Percentiles rank a stretch among this genome's conserved stretches.
Evolutionary conservation across 768 basidiomycete genomes (phyloP).

Genomic region (Lactarius hengduanensis): DNA sequence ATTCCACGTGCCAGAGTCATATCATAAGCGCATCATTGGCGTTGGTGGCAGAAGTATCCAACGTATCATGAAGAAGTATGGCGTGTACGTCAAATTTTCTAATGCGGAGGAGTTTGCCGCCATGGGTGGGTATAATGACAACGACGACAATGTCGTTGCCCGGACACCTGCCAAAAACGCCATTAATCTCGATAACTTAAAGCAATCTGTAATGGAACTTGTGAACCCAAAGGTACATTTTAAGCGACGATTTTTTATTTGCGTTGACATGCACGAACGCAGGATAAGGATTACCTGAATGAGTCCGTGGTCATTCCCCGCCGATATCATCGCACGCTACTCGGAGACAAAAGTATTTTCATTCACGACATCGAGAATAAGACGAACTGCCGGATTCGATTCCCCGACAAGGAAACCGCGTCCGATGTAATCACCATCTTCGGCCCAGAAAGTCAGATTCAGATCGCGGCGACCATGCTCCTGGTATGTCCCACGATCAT

Average conservation of each 20-base stretch:
- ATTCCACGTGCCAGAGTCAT: constrained; percentile 97
- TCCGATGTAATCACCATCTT: constrained; percentile 95
- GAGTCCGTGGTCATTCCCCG: constrained; percentile 93
- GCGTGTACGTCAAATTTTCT: constrained; percentile 99
- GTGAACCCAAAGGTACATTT: constrained; percentile 86
- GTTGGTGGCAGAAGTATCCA: constrained; percentile 98
- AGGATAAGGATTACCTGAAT: constrained; percentile 97
- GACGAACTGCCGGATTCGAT: constrained; percentile 89
- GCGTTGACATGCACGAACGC: constrained; percentile 7
- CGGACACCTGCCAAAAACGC: constrained; percentile 98
- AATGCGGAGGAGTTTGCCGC: constrained; percentile 97
- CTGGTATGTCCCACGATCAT: constrained; percentile 52
- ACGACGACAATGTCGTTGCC: constrained; percentile 98
- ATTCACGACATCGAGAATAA: constrained; percentile 96
- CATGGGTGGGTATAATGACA: constrained; percentile 92
- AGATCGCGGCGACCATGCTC: constrained; percentile 95
- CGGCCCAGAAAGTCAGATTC: constrained; percentile 95
- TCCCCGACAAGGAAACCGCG: constrained; percentile 93
- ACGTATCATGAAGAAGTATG: constrained; percentile 99
- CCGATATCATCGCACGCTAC: constrained; percentile 89
- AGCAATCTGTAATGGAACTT: constrained; percentile 95
- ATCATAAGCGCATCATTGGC: constrained; percentile 99
- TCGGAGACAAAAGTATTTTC: constrained; percentile 96
- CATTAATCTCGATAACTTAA: constrained; percentile 90
- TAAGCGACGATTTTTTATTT: constrained; percentile 10